Conservation (phyloP, 2,329 filamentous ascomycete genomes). For the Neoscytalidium dimidiatum region DNA sequence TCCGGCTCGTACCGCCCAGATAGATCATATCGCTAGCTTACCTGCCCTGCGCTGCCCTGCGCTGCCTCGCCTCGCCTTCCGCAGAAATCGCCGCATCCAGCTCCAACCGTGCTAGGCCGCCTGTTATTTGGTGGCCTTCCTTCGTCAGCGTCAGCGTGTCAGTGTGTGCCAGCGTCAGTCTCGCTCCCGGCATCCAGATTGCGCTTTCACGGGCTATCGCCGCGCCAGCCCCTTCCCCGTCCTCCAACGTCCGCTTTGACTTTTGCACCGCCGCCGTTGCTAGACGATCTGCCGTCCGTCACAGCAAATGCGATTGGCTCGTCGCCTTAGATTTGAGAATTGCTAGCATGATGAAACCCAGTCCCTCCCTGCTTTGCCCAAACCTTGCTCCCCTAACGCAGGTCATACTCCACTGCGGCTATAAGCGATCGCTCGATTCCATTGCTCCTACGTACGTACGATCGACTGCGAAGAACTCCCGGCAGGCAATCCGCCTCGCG, state of each 20-base stretch:
- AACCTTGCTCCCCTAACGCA: not conserved
- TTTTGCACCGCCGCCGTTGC: not conserved
- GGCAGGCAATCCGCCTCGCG: too few species aligned
- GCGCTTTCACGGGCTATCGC: not conserved
- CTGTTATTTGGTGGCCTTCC: too few species aligned
- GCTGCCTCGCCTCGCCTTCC: too few species aligned
- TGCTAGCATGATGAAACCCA: constrained; percentile 7
- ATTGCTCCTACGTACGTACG: not conserved
- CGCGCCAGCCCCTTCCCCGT: not conserved
- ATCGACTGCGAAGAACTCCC: too few species aligned
- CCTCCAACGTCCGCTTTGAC: not conserved
- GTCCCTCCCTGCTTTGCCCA: not conserved
- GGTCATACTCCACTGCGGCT: not conserved
- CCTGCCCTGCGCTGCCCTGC: too few species aligned
- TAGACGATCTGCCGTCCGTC: not conserved
- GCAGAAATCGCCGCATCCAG: too few species aligned
- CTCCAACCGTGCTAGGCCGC: too few species aligned
- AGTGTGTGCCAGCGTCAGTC: too few species aligned
- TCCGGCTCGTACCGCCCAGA: constrained; percentile 8
- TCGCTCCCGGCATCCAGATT: not conserved
- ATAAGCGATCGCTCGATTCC: not conserved
- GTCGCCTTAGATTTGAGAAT: not conserved
- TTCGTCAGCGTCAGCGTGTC: too few species aligned
- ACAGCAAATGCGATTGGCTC: not conserved
- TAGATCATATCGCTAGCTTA: not conserved